These are phyloP conservation scores for Apiospora sp. DNA, from an alignment of 2,329 filamentous ascomycete species.

Conservation along the genomic window DNA sequence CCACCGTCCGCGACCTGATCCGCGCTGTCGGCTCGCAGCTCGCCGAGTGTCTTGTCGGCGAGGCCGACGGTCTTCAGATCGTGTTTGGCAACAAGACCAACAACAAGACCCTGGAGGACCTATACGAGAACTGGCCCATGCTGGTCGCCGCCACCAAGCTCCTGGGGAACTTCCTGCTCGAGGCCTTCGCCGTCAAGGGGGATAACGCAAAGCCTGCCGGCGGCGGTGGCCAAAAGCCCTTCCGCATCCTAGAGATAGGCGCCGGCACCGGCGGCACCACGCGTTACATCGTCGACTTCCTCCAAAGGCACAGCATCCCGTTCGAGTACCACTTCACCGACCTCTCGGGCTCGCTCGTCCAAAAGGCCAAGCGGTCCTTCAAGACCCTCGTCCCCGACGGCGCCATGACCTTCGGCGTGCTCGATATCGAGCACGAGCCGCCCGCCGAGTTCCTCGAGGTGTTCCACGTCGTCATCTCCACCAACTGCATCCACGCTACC, in stretches of 20 bases:
- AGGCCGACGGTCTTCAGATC: constrained; percentile 33
- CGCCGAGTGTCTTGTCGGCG: constrained; percentile 34
- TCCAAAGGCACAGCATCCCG: constrained; percentile 35
- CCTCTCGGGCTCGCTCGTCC: constrained; percentile 45
- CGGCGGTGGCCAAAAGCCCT: constrained; percentile 1
- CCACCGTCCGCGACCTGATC: constrained; percentile 33
- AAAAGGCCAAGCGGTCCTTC: constrained; percentile 37
- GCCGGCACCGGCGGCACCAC: constrained; percentile 55
- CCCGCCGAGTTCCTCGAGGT: constrained; percentile 28
- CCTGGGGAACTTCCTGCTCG: constrained; percentile 34
- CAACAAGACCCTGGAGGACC: constrained; percentile 33
- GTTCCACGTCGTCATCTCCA: constrained; percentile 44
- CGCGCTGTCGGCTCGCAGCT: constrained; percentile 31
- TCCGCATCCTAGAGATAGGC: constrained; percentile 52
- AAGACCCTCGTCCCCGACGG: neutral
- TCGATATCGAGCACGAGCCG: constrained; percentile 43
- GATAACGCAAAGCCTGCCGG: neutral
- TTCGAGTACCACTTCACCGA: constrained; percentile 54
- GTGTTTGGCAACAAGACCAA: constrained; percentile 35
- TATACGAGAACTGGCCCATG: constrained; percentile 37
- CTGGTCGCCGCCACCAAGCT: constrained; percentile 27
- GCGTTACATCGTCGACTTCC: constrained; percentile 37
- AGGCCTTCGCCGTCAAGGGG: neutral
- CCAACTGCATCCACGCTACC: constrained; percentile 49
- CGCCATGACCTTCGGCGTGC: constrained; percentile 38